A percentile compares a stretch with the other conserved stretches of the same genome.
phyloP scores from a whole-genome alignment of 2,329 filamentous ascomycete genomes.

The Stemphylium vesicarium region DNA sequence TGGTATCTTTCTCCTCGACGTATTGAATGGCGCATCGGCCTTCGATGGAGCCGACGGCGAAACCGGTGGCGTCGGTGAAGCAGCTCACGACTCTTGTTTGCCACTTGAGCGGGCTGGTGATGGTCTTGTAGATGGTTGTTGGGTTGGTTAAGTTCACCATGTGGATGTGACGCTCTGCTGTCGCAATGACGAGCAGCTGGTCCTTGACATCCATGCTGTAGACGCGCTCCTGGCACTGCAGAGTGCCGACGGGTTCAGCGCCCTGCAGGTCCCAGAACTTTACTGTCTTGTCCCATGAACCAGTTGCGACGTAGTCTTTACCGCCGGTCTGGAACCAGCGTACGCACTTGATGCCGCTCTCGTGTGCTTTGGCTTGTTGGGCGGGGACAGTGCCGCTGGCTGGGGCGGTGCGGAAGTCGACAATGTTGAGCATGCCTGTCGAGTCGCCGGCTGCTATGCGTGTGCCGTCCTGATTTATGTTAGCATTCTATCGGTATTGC shows the following conservation, averaged over 20 bases:
- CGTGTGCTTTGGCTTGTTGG: constrained; percentile 73
- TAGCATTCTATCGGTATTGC: constrained; percentile 7
- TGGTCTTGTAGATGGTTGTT: constrained; percentile 90
- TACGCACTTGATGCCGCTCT: constrained; percentile 79
- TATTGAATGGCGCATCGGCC: constrained; percentile 98
- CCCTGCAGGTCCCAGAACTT: constrained; percentile 84
- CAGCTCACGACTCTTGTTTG: constrained; percentile 95
- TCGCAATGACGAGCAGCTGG: constrained; percentile 87
- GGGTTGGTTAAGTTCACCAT: constrained; percentile 90
- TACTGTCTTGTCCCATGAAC: constrained; percentile 89
- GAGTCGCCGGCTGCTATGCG: constrained; percentile 88
- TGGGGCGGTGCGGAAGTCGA: constrained; percentile 70
- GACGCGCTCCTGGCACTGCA: constrained; percentile 76
- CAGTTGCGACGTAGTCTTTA: constrained; percentile 85
- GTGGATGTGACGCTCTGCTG: constrained; percentile 95
- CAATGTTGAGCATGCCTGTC: constrained; percentile 87
- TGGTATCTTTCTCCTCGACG: constrained; percentile 91
- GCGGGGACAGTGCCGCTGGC: constrained; percentile 33
- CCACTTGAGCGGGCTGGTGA: constrained; percentile 97
- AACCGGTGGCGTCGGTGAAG: constrained; percentile 89
- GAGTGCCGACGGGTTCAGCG: constrained; percentile 67
- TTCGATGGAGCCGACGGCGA: constrained; percentile 95
- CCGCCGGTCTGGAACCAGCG: constrained; percentile 67
- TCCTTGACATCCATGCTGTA: constrained; percentile 93
- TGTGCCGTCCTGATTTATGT: constrained; percentile 74